Percentiles rank a stretch among this genome's conserved stretches.
Evolutionary conservation across 345 rosid species (phyloP).

Genomic region (Punica granatum): DNA sequence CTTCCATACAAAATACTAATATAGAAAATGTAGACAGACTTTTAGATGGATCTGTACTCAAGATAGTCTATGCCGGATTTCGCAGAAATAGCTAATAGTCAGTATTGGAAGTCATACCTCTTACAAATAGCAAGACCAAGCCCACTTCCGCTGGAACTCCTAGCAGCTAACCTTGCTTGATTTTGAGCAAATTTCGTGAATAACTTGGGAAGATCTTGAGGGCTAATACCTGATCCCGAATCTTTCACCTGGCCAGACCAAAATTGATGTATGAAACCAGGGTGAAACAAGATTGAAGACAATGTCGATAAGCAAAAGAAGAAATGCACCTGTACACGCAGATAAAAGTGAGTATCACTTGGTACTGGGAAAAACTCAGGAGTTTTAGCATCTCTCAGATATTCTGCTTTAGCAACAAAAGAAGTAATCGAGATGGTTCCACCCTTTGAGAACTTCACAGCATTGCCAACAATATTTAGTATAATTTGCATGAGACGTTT

Average conservation of each 20-base stretch:
- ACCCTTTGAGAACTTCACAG: conserved; percentile 91
- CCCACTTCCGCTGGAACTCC: conserved; percentile 81
- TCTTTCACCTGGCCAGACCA: conserved; percentile 70
- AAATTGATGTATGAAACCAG: conserved; percentile 5
- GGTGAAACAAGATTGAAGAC: conserved; percentile 2
- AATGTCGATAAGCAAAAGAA: conserved; percentile 9
- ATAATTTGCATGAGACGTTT: conserved; percentile 84
- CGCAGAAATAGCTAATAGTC: neutral
- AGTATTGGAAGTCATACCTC: conserved; percentile 42
- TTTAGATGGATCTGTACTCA: neutral
- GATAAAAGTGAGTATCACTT: conserved; percentile 69
- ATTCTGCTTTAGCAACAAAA: conserved; percentile 64
- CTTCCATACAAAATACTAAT: neutral
- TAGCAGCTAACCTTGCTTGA: conserved; percentile 44
- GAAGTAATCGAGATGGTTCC: conserved; percentile 69
- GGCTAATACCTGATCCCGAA: conserved; percentile 74
- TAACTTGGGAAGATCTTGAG: conserved; percentile 78
- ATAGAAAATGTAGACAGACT: neutral
- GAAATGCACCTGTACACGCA: conserved; percentile 75
- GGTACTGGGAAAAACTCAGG: conserved; percentile 58
- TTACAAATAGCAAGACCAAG: conserved; percentile 98
- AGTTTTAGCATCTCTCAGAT: conserved; percentile 48
- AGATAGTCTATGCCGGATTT: neutral
- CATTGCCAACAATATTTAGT: conserved; percentile 87
- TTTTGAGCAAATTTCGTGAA: conserved; percentile 89